These are phyloP conservation scores for Rhododendron henanense DNA, from an alignment of 148 eudicot genomes.

Conservation along the genomic window DNA sequence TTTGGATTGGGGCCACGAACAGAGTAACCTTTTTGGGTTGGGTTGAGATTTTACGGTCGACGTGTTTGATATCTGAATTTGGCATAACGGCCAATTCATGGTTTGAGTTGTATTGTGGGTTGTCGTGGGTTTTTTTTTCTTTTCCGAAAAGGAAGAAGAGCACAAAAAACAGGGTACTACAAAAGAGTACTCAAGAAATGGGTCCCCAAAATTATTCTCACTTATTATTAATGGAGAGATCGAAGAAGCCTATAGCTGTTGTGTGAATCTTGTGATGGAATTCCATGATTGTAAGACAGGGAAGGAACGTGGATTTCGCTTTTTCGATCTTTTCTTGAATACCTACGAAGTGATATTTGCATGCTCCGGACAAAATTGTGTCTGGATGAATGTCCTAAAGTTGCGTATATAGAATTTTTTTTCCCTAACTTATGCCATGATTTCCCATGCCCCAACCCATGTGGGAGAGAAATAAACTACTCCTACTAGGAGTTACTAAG, in stretches of 20 bases:
- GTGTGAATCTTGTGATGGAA: not conserved
- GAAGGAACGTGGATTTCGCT: not conserved
- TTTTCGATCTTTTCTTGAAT: not conserved
- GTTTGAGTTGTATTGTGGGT: not conserved
- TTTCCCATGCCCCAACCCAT: not conserved
- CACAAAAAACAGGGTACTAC: not conserved
- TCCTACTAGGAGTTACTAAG: no score
- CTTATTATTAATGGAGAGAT: not conserved
- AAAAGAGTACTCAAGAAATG: not conserved
- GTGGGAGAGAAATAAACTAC: not conserved
- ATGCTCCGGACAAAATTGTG: no score
- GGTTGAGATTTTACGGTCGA: not conserved
- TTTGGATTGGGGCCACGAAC: not conserved
- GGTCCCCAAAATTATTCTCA: not conserved
- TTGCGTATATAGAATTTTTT: no score
- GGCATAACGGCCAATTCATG: not conserved
- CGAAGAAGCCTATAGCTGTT: not conserved
- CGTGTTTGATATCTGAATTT: not conserved
- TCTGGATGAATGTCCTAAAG: no score
- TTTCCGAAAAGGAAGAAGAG: not conserved
- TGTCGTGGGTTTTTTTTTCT: not conserved
- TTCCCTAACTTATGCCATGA: no score
- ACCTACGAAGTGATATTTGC: no score
- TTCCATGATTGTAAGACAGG: not conserved
- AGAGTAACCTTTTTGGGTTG: not conserved